Evolutionary conservation across 345 rosid species (phyloP), one percentile per base, ranked within the genome.

Genomic region (Arabidopsis suecica): DNA sequence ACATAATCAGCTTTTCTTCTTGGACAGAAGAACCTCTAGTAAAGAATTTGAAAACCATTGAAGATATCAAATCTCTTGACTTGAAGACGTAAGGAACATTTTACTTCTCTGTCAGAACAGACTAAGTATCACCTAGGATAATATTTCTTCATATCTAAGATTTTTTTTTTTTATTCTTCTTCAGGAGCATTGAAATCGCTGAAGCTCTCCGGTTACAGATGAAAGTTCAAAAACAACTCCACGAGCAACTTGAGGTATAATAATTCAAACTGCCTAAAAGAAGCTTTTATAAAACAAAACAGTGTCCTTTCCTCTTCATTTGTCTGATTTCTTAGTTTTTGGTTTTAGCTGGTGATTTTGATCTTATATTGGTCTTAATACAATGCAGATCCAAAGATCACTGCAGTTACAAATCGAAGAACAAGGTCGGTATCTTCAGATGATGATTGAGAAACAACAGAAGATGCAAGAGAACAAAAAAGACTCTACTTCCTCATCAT

Each of bases 181-280:
- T 23, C 54, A 78, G 82, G 74, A 78, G 82, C 74, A 73, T 67
- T 51, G 72, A 66, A 14, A 78, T 78, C 22, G 88, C 93, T 18
- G 97, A 91, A 87, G 93, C 98, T 42, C 79, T 93, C 81, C 81
- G 90, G 57, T 61, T 93, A 85, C 98, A 93, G 82, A 85, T 93
- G 92, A 89, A 91, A 82, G 97, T 93, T 76, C 98, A 93, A 80
- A 93, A 91, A 85, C 89, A 60, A 61, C 96, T 93, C 65, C 98
- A 93, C 40, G 98, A 91, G 82, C 98, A 93, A 76, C 97, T 91
- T 70, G 98, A 93, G 97, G 98, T 91, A 75, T 74, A 41, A 73
- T 74, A 41, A 71, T 50, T 38, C 14, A 37, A 63, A 30, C 40
- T 25, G 18, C 47, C 11, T 33, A 34, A 47, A 32, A 45, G 23